Percentiles rank a stretch among this genome's conserved stretches.
Evolutionary conservation across 2,329 filamentous ascomycete genomes (phyloP).

Genomic region (Aspergillus hiratsukae): DNA sequence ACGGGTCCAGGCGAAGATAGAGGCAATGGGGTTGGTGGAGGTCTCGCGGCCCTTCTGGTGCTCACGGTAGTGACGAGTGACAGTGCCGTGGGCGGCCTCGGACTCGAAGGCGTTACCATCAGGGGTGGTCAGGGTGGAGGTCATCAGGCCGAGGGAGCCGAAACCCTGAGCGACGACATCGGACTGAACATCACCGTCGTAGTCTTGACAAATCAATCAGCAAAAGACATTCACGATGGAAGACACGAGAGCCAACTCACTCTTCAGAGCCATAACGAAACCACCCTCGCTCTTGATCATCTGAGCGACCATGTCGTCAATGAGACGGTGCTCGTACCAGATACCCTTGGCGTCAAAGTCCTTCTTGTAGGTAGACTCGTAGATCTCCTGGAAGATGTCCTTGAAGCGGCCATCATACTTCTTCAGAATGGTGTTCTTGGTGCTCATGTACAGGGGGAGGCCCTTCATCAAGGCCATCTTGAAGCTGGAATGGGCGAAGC

Average conservation of each 20-base stretch:
- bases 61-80: slow-evolving; percentile 97
- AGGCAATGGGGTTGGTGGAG: slow-evolving; percentile 97
- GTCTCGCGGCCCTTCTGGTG: slow-evolving; percentile 98
- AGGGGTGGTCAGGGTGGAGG: slow-evolving; percentile 92
- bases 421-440: slow-evolving; percentile 99
- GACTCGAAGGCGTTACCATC: slow-evolving; percentile 97
- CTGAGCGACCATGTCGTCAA: slow-evolving; percentile 99
- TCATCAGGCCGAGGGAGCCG: slow-evolving; percentile 97
- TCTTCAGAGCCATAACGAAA: slow-evolving; percentile 97
- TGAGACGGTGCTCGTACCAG: slow-evolving; percentile 99
- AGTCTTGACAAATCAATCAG: slow-evolving; percentile 57
- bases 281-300: slow-evolving; percentile 99
- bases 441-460: slow-evolving; percentile 98
- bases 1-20: slow-evolving; percentile 98
- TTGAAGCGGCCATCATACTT: slow-evolving; percentile 98
- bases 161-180: slow-evolving; percentile 98
- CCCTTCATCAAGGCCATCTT: slow-evolving; percentile 86
- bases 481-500: slow-evolving; percentile 95
- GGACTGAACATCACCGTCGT: slow-evolving; percentile 97
- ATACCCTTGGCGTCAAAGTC: slow-evolving; percentile 88
- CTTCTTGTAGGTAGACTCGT: slow-evolving; percentile 78
- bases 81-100: slow-evolving; percentile 95
- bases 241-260: slow-evolving; percentile 50
- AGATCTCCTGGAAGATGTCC: slow-evolving; percentile 98
- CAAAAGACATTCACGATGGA: neutral